phyloP scores from a whole-genome alignment of 2,329 filamentous ascomycete genomes.

The Neopestalotiopsis sp. region DNA sequence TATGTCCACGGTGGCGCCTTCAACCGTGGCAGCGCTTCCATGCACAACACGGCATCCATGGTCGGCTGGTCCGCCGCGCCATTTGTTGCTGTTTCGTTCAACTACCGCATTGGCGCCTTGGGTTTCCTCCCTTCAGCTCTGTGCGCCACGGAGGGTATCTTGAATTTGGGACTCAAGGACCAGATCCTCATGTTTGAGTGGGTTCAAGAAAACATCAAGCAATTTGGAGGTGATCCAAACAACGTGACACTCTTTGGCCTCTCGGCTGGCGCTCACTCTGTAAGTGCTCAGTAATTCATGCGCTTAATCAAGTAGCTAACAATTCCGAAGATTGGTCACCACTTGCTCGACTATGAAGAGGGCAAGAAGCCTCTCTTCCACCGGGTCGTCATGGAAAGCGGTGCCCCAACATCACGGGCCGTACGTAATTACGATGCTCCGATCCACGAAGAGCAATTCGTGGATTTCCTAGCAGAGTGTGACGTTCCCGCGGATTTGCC shows the following conservation, averaged over 20 bases:
- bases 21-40: slow-evolving; percentile 44
- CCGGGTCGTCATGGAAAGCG: slow-evolving; percentile 45
- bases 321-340: slow-evolving; percentile 57
- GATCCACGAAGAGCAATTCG: slow-evolving; percentile 55
- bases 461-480: slow-evolving; percentile 52
- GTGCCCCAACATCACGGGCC: slow-evolving; percentile 45
- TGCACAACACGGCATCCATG: slow-evolving; percentile 57
- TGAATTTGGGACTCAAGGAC: slow-evolving; percentile 63
- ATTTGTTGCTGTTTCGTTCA: slow-evolving; percentile 54
- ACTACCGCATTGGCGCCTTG: slow-evolving; percentile 61
- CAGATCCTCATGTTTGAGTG: slow-evolving; percentile 57
- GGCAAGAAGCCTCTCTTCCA: slow-evolving; percentile 40
- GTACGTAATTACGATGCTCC: slow-evolving; percentile 49
- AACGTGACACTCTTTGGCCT: slow-evolving; percentile 56
- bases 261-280: slow-evolving; percentile 58
- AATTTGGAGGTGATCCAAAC: slow-evolving; percentile 57
- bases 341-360: slow-evolving; percentile 51
- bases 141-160: slow-evolving; percentile 54
- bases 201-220: slow-evolving; percentile 59
- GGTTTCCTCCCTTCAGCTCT: slow-evolving; percentile 64
- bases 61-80: slow-evolving; percentile 51
- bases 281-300: slow-evolving; percentile 29
- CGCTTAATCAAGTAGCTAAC: background rate
- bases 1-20: slow-evolving; percentile 55
- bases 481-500: slow-evolving; percentile 49